Evolutionary conservation across 768 basidiomycete genomes (phyloP).

Genomic region (Trametes cubensis): DNA sequence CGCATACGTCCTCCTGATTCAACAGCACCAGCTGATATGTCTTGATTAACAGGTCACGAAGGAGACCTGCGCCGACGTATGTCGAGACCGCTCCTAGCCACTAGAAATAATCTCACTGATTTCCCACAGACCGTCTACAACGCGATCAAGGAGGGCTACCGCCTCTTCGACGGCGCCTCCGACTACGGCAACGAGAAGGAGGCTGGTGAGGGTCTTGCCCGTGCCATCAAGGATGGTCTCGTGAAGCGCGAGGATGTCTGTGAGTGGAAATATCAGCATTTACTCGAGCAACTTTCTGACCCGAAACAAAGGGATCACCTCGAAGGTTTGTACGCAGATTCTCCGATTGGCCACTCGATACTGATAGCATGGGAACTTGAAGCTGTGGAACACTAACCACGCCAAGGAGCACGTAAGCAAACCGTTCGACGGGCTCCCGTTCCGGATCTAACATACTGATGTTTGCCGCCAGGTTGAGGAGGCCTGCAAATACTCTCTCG

Average conservation of each 20-base stretch:
- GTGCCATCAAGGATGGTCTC: conserved; percentile 78
- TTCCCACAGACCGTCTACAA: conserved; percentile 68
- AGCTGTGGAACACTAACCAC: conserved; percentile 92
- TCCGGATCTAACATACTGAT: conserved; percentile 2
- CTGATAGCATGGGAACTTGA: conserved; percentile 12
- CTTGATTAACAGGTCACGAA: conserved; percentile 53
- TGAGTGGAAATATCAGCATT: conserved; percentile 40
- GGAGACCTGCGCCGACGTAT: conserved; percentile 60
- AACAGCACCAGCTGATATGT: background rate
- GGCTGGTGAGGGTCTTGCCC: conserved; percentile 75
- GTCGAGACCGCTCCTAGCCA: conserved; percentile 14
- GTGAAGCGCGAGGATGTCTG: conserved; percentile 89
- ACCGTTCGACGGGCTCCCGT: background rate
- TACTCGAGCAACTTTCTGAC: conserved; percentile 1
- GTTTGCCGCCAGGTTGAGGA: conserved; percentile 48
- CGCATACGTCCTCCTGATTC: conserved; percentile 5
- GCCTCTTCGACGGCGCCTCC: conserved; percentile 83
- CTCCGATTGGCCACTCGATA: conserved; percentile 14
- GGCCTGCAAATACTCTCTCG: conserved; percentile 64
- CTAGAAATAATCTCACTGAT: conserved; percentile 8
- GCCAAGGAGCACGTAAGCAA: conserved; percentile 67
- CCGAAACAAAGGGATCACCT: conserved; percentile 66
- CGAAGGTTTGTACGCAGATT: conserved; percentile 54
- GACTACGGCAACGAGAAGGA: conserved; percentile 92
- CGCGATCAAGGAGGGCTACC: conserved; percentile 84